Evolutionary conservation across 176 grass and related monocot species (phyloP), one percentile per base, ranked within the genome.

Genomic region (Carex pumila): DNA sequence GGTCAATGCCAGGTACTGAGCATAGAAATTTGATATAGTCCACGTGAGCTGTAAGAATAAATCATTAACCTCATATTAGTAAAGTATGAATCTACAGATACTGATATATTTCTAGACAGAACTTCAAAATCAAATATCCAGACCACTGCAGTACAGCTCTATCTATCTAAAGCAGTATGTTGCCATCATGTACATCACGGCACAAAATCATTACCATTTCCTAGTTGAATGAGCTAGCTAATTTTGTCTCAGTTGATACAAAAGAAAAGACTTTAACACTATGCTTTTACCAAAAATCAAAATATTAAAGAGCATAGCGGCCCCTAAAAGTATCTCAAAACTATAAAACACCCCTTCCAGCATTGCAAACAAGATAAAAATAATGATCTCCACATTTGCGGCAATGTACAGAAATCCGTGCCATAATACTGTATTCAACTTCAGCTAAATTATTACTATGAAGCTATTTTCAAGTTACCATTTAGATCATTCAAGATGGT

Each of bases 1-100:
- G 88, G 67, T 90, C 86, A 0, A 93, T 65, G 8, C 90, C 91
- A 0, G 96, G 96, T 31, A 92, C 87, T 0, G 93, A 99, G 37
- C 96, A 95, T 47, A 99, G 65, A 84, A 99, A 99, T 85, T 81
- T 90, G 83, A 99, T 90, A 87, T 95, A 99, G 22, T 99, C 93
- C 83, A 84, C 79, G 71, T 99, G 85, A 13, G 91, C 96, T 99
- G 88, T n/a, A n/a, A 85, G 32, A 49, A 89, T 4, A 61, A 84
- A 62, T 77, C 3, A 62, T 5, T 9, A 68, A 56, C 41, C 43
- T 18, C 55, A 41, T 71, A 75, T 29, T 41, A 18, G 54, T 50
- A 71, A 8, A 34, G 30, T 10, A 17, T 12, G 32, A 2, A 84
- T 11, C 57, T 65, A 54, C 57, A 12, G 41, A 30, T 50, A 55